Percentiles rank a stretch among this genome's conserved stretches.
Conservation (phyloP, 495 filamentous ascomycete species). For the Trichodelitschia bisporula region DNA sequence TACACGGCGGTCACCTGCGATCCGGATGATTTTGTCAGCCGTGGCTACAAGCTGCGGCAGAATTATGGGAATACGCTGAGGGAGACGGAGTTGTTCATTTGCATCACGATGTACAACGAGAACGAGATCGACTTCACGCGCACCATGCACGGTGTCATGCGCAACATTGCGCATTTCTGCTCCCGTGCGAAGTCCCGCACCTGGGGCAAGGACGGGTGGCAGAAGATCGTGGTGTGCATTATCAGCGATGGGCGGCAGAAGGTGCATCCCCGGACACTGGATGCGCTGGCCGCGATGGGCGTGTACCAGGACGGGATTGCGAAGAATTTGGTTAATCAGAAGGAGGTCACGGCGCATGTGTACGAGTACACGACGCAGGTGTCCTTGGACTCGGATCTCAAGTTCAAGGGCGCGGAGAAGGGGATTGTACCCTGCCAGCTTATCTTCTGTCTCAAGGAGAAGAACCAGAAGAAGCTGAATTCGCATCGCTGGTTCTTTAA, state of each 20-base stretch:
- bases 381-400: conserved; percentile 77
- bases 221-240: conserved; percentile 97
- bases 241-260: conserved; percentile 86
- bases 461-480: conserved; percentile 95
- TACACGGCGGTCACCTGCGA: conserved; percentile 99
- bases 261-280: conserved; percentile 78
- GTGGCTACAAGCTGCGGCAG: conserved; percentile 88
- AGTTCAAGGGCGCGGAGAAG: conserved; percentile 98
- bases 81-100: conserved; percentile 97
- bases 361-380: conserved; percentile 99
- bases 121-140: conserved; percentile 88
- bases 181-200: conserved; percentile 75
- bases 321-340: conserved; percentile 89
- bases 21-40: conserved; percentile 72
- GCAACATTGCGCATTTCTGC: conserved; percentile 91
- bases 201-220: conserved; percentile 95
- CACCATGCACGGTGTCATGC: conserved; percentile 98
- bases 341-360: conserved; percentile 66
- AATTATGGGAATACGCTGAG: conserved; percentile 64
- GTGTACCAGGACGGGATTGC: conserved; percentile 99
- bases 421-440: conserved; percentile 97
- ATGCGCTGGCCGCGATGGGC: conserved; percentile 90
- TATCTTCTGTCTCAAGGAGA: conserved; percentile 96
- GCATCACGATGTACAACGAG: conserved; percentile 98
- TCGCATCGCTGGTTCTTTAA: conserved; percentile 99